phyloP scores from a whole-genome alignment of 2,329 filamentous ascomycete species.

The Aspergillus fumigatus region DNA sequence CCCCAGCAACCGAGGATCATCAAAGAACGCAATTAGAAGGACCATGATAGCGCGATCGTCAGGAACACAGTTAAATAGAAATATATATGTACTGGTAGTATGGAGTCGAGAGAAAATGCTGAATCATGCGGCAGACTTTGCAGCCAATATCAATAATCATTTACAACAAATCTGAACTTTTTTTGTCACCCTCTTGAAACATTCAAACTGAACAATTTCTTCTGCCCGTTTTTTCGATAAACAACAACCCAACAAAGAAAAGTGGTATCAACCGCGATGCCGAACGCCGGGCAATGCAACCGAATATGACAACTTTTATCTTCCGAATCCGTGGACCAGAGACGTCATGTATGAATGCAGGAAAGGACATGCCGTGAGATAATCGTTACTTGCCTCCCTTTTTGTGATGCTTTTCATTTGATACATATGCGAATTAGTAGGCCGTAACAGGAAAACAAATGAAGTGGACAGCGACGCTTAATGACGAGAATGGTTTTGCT shows the following conservation, averaged over 20 bases:
- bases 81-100: too few relatives aligned
- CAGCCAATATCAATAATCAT: not conserved
- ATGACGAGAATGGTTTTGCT: constrained; percentile 36
- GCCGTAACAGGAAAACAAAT: not conserved
- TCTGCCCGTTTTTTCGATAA: not conserved
- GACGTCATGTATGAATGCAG: constrained; percentile 4
- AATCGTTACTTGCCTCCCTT: constrained; percentile 3
- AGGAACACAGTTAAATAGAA: too few relatives aligned
- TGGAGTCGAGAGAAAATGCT: too few relatives aligned
- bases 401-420: not conserved
- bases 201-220: too few relatives aligned
- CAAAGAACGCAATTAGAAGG: not conserved
- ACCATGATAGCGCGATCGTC: too few relatives aligned
- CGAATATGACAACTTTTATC: constrained; percentile 26
- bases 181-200: not conserved
- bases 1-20: too few relatives aligned
- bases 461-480: constrained; percentile 9
- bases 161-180: not conserved
- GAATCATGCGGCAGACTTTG: not conserved
- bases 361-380: constrained; percentile 8
- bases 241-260: constrained; percentile 11
- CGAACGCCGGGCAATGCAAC: constrained; percentile 35
- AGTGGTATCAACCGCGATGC: constrained; percentile 30
- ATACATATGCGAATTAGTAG: constrained; percentile 2
- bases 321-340: constrained; percentile 7